A percentile compares a stretch with the other conserved stretches of the same genome.
Conservation (phyloP, 83 land plant species). For the Isoetes engelmannii region DNA sequence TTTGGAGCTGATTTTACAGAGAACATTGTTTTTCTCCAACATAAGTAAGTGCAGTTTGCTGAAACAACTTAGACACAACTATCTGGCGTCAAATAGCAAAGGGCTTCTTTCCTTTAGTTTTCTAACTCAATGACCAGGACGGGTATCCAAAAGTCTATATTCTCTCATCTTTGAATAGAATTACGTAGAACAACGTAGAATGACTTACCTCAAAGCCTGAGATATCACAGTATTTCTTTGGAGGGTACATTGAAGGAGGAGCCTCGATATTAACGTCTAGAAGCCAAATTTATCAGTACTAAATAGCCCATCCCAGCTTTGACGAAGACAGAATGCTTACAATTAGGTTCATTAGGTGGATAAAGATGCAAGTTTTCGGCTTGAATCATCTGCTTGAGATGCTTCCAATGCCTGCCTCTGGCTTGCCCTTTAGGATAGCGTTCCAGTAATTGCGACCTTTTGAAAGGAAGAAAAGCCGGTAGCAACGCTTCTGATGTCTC, state of each 20-base stretch:
- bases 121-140: too few relatives aligned
- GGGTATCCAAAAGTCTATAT: too few relatives aligned
- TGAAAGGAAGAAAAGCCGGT: constrained; percentile 60
- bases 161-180: too few relatives aligned
- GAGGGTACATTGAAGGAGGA: constrained; percentile 85
- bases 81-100: too few relatives aligned
- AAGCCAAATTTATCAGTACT: background rate
- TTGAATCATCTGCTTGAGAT: constrained; percentile 87
- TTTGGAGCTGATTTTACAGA: too few relatives aligned
- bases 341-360: constrained; percentile 64
- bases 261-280: constrained; percentile 81
- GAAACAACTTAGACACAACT: too few relatives aligned
- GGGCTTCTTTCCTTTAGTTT: too few relatives aligned
- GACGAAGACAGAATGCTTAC: constrained; percentile 27
- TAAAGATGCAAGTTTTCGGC: constrained; percentile 72
- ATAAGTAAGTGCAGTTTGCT: too few relatives aligned
- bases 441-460: constrained; percentile 63
- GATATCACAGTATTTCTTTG: constrained; percentile 82
- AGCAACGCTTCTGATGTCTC: constrained; percentile 49
- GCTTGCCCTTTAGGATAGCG: constrained; percentile 90
- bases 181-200: too few relatives aligned
- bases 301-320: background rate
- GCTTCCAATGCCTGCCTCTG: constrained; percentile 87
- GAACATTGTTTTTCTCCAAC: too few relatives aligned
- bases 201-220: constrained; percentile 78